Evolutionary conservation across 1,139 yeast species (phyloP).

Genomic region (Yamadazyma mexicana): DNA sequence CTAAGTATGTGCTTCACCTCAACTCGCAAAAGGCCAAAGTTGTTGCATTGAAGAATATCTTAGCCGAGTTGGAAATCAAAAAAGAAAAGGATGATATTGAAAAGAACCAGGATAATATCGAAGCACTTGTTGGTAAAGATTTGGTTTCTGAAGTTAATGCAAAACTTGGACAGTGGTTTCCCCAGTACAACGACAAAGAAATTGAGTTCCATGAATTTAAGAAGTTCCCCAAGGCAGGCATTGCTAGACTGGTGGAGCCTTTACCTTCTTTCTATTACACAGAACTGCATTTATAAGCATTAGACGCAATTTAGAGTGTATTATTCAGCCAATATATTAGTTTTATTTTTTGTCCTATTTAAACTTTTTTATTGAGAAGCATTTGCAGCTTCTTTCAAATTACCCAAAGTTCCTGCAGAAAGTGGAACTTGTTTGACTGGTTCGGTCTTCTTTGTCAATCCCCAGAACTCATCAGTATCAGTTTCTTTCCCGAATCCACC

Average conservation of each 20-base stretch:
- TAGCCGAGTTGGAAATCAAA: slow-evolving; percentile 18
- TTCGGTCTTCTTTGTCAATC: slow-evolving; percentile 6
- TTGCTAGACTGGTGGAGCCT: slow-evolving; percentile 33
- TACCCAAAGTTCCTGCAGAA: slow-evolving; percentile 24
- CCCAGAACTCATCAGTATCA: slow-evolving; percentile 20
- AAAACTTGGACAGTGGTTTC: slow-evolving; percentile 25
- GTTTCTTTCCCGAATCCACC: slow-evolving; percentile 48
- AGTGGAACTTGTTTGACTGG: slow-evolving; percentile 14
- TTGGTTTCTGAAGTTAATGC: slow-evolving; percentile 7
- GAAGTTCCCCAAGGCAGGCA: slow-evolving; percentile 26
- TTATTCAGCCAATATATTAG: too few species aligned
- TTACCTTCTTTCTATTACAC: slow-evolving; percentile 33
- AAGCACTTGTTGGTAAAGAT: slow-evolving; percentile 13
- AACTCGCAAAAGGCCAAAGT: slow-evolving; percentile 53
- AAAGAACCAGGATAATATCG: slow-evolving; percentile 18
- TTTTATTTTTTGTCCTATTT: too few species aligned
- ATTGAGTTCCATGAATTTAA: slow-evolving; percentile 26
- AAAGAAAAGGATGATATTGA: slow-evolving; percentile 24
- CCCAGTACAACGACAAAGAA: slow-evolving; percentile 21
- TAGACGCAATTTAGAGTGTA: too few species aligned
- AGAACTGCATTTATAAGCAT: slow-evolving; percentile 18
- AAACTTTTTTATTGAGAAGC: slow-evolving; percentile 23
- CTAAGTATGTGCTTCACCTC: slow-evolving; percentile 65
- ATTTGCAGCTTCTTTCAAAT: slow-evolving; percentile 20
- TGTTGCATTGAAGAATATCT: slow-evolving; percentile 22